phyloP scores from a whole-genome alignment of 1,139 yeast genomes.

The Kodamaea alishanica region DNA sequence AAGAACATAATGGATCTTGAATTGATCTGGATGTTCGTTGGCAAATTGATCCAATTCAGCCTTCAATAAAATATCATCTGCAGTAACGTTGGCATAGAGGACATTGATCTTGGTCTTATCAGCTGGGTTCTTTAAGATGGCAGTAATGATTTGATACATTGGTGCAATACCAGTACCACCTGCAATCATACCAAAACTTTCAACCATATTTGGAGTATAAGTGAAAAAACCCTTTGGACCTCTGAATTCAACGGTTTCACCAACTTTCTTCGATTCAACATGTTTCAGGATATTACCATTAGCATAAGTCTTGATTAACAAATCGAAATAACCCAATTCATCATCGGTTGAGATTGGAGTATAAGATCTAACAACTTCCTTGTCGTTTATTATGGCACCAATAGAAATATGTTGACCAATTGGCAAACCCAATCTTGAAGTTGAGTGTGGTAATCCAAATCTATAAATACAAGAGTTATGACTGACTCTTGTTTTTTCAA shows the following conservation, averaged over 20 bases:
- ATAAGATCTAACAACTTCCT: constrained; percentile 85
- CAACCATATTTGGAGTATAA: constrained; percentile 77
- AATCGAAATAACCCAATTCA: constrained; percentile 82
- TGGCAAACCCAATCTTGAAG: constrained; percentile 82
- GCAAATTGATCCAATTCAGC: constrained; percentile 74
- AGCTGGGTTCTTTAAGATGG: constrained; percentile 68
- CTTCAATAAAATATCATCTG: constrained; percentile 74
- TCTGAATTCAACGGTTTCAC: constrained; percentile 48
- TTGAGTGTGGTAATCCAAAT: constrained; percentile 74
- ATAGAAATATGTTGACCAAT: constrained; percentile 91
- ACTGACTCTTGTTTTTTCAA: constrained; percentile 71
- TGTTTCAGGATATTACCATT: constrained; percentile 82
- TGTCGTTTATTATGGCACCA: constrained; percentile 70
- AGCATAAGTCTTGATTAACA: constrained; percentile 89
- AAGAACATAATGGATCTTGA: constrained; percentile 66
- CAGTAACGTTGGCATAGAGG: constrained; percentile 75
- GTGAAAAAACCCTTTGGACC: constrained; percentile 95
- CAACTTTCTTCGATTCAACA: constrained; percentile 59
- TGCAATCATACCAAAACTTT: constrained; percentile 80
- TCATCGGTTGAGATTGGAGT: constrained; percentile 91
- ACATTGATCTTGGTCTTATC: constrained; percentile 73
- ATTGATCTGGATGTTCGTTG: constrained; percentile 56
- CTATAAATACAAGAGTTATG: constrained; percentile 85
- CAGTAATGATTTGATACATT: constrained; percentile 83
- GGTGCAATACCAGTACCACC: constrained; percentile 96